Base-by-base conservation (phyloP, 2,329 filamentous ascomycete genomes). In the Ophiosphaerella narmari region DNA sequence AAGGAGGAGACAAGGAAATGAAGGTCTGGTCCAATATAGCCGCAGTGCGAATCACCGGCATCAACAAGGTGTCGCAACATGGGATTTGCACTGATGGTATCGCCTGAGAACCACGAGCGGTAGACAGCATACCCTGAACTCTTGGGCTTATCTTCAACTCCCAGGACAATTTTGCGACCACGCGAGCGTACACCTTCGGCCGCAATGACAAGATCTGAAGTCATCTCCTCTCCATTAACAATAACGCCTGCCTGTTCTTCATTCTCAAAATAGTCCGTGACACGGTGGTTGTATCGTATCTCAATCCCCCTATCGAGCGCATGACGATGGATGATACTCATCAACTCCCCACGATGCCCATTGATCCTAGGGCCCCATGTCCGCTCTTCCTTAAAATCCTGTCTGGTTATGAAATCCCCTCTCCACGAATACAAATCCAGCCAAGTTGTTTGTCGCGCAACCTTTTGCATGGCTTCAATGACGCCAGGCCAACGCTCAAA, bases 371-470 rank as follows among this genome's bases (percentile, higher is more conserved):
- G 82, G 7, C 81, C 79, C 65, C 64, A 70, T 12, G 40, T 37
- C 44, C 63, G 62, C 52, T 67, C 66, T n/a, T 67, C 65, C 16
- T 60, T 68, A 64, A 75, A 68, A 16, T 55, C 59, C 50, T 86
- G 84, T 43, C 83, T 80, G 42, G 80, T 79, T n/a, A 86, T 77
- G n/a, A 85, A 77, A 59, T 85, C 82, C 26, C 82, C 82, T 52
- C 82, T 80, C 59, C 77, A 85, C 55, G 84, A 83, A 66, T 84
- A 82, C 51, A 86, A 81, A 37, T 80, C 79, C 65, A 86, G 82
- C 47, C 83, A 82, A 38, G 83, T 78, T 0, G 73, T 71, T n/a
- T 75, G 67, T 49, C 83, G 82, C 54, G 79, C 81, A 12, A 84
- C 70, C 6, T 75, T 70, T 12, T 77, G 74, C 68, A 84, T 73